Percentiles rank a stretch among this genome's conserved stretches.
These are phyloP conservation scores for Davidsoniella eucalypti DNA, from an alignment of 2,329 filamentous ascomycete species.

Conservation along the genomic window DNA sequence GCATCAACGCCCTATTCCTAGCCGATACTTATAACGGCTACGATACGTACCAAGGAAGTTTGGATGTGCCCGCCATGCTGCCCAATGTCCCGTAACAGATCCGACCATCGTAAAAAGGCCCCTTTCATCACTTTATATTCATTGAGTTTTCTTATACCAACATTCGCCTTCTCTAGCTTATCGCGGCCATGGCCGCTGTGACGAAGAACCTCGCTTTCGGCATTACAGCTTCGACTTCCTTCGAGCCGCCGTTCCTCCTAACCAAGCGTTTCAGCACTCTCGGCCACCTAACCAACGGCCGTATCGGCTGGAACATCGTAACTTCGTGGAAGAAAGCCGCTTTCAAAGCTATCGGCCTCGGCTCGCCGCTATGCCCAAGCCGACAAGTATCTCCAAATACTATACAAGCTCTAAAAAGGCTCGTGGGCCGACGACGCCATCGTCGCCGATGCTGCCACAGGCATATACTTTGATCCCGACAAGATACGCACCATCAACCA, in stretches of 20 bases:
- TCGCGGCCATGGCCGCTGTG: slow-evolving; percentile 49
- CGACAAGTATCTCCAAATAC: slow-evolving; percentile 42
- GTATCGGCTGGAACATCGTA: slow-evolving; percentile 52
- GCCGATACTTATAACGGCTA: slow-evolving; percentile 50
- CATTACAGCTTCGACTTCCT: slow-evolving; percentile 46
- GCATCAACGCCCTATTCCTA: slow-evolving; percentile 48
- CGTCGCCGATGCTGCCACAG: slow-evolving; percentile 32
- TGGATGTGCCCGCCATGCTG: slow-evolving; percentile 45
- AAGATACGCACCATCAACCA: slow-evolving; percentile 45
- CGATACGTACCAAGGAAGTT: slow-evolving; percentile 42
- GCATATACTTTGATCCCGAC: slow-evolving; percentile 40
- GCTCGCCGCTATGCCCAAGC: slow-evolving; percentile 42
- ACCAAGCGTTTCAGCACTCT: slow-evolving; percentile 46
- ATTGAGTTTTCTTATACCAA: not conserved
- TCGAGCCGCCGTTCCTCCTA: slow-evolving; percentile 44
- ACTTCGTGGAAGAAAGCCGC: slow-evolving; percentile 41
- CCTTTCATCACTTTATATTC: not conserved
- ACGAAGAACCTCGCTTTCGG: slow-evolving; percentile 47
- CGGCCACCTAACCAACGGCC: slow-evolving; percentile 43
- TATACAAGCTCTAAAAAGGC: slow-evolving; percentile 45
- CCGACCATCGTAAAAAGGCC: slow-evolving; percentile 37
- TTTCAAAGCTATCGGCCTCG: slow-evolving; percentile 44
- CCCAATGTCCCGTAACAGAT: slow-evolving; percentile 50
- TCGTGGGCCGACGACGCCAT: slow-evolving; percentile 43
- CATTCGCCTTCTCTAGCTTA: slow-evolving; percentile 26